phyloP scores from a whole-genome alignment of 805 yeast genomes.

The Groenewaldozyma tartarivorans region DNA sequence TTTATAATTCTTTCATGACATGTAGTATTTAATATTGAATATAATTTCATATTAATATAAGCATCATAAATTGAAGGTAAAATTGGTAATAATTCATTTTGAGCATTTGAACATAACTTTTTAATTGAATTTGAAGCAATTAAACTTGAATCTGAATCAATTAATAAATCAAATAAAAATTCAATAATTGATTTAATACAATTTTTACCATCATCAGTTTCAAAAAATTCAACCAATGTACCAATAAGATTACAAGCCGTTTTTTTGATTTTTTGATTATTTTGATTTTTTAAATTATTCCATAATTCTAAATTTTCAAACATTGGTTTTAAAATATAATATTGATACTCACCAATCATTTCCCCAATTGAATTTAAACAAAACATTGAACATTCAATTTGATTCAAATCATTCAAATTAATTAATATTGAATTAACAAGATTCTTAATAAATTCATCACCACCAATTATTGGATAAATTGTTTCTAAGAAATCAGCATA shows the following conservation, averaged over 20 bases:
- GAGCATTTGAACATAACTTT: slow-evolving; percentile 30
- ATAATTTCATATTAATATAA: slow-evolving; percentile 17
- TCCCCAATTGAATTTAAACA: slow-evolving; percentile 48
- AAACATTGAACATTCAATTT: slow-evolving; percentile 55
- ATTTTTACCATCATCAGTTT: slow-evolving; percentile 32
- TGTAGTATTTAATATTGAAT: slow-evolving; percentile 11
- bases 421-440: background rate
- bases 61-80: slow-evolving; percentile 22
- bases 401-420: slow-evolving; percentile 22
- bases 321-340: slow-evolving; percentile 18
- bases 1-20: slow-evolving; percentile 27
- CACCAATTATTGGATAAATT: slow-evolving; percentile 56
- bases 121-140: slow-evolving; percentile 48
- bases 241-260: slow-evolving; percentile 52
- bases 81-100: slow-evolving; percentile 18
- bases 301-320: slow-evolving; percentile 25
- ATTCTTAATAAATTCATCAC: slow-evolving; percentile 30
- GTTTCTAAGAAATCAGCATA: slow-evolving; percentile 71
- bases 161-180: slow-evolving; percentile 40
- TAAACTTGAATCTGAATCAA: slow-evolving; percentile 23
- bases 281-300: slow-evolving; percentile 15
- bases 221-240: slow-evolving; percentile 51
- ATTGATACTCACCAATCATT: slow-evolving; percentile 33
- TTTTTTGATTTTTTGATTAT: slow-evolving; percentile 28
- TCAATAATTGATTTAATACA: slow-evolving; percentile 45